Percentiles rank a stretch among this genome's conserved stretches.
phyloP scores from a whole-genome alignment of 176 grass and related monocot genomes.

The Paspalum vaginatum region DNA sequence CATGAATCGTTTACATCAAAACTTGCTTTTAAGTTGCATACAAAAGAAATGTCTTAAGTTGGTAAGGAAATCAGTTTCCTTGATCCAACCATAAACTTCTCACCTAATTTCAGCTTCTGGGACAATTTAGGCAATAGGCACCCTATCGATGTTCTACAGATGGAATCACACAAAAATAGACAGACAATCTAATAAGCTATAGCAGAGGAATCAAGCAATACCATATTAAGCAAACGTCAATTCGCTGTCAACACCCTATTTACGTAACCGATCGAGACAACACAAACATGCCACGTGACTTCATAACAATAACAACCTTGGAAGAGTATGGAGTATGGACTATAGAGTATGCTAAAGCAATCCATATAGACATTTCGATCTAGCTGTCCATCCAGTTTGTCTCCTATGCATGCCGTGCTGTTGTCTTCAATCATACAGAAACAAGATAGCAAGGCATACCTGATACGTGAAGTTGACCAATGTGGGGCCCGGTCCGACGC shows the following conservation, averaged over 20 bases:
- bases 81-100: background rate
- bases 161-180: conserved; percentile 19
- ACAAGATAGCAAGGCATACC: conserved; percentile 40
- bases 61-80: background rate
- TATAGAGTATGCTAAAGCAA: background rate
- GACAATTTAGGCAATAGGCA: background rate
- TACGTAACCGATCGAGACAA: background rate
- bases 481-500: conserved; percentile 67
- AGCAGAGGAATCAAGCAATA: background rate
- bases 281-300: background rate
- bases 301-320: background rate
- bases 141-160: background rate
- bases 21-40: background rate
- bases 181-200: background rate
- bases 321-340: background rate
- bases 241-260: background rate
- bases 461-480: conserved; percentile 86
- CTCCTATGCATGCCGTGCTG: background rate
- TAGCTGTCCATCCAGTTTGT: background rate
- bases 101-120: background rate
- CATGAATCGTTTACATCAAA: conserved; percentile 9
- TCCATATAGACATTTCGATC: conserved; percentile 11
- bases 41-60: background rate
- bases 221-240: conserved; percentile 12
- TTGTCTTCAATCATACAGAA: conserved; percentile 10